phyloP scores from a whole-genome alignment of 2,329 filamentous ascomycete genomes.

The Endothia cerciana region DNA sequence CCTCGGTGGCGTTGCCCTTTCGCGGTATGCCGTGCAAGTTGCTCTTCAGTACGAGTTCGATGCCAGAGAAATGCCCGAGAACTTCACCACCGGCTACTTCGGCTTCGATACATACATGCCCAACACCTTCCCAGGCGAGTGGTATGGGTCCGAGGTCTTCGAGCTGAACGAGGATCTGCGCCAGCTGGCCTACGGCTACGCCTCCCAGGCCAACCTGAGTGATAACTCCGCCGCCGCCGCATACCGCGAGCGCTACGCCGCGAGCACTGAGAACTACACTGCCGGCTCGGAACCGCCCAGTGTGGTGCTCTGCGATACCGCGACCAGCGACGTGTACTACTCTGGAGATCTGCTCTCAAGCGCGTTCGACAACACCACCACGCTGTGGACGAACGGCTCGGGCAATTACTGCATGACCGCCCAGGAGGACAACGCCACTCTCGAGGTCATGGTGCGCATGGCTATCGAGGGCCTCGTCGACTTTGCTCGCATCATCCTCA shows the following conservation, averaged over 20 bases:
- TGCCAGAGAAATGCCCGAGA: conserved; percentile 65
- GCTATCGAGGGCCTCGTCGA: conserved; percentile 62
- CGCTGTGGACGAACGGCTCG: conserved; percentile 67
- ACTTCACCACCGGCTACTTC: conserved; percentile 71
- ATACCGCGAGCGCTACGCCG: conserved; percentile 59
- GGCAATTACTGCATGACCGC: conserved; percentile 72
- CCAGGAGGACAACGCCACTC: conserved; percentile 72
- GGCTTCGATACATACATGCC: conserved; percentile 62
- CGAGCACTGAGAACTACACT: conserved; percentile 44
- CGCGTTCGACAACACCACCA: conserved; percentile 68
- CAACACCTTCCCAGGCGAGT: conserved; percentile 57
- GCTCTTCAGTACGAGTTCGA: conserved; percentile 79
- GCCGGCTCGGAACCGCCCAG: conserved; percentile 53
- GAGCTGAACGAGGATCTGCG: conserved; percentile 65
- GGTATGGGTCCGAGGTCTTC: conserved; percentile 73
- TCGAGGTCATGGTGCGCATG: conserved; percentile 67
- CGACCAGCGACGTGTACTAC: conserved; percentile 75
- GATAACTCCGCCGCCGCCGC: conserved; percentile 52
- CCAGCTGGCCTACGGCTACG: conserved; percentile 54
- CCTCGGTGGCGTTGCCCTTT: conserved; percentile 67
- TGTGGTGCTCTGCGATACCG: conserved; percentile 67
- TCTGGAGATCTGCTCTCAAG: conserved; percentile 63
- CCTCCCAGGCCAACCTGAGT: conserved; percentile 53
- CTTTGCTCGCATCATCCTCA: conserved; percentile 68
- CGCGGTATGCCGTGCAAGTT: conserved; percentile 73